Percentiles rank a stretch among this genome's conserved stretches.
Conservation (phyloP, 108 stramenopile species). For the Skeletonema marinoi region DNA sequence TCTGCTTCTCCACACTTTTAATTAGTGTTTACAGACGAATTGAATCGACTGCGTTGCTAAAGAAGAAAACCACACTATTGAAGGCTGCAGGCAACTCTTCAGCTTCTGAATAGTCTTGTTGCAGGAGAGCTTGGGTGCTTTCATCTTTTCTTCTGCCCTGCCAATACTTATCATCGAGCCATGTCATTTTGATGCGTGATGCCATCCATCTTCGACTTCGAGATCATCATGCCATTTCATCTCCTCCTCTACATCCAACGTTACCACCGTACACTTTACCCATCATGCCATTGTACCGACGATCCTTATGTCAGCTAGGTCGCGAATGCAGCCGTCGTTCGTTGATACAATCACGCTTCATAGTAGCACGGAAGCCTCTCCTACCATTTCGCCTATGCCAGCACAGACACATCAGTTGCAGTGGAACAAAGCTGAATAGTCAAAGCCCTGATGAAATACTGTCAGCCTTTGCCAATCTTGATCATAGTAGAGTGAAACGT, state of each 20-base stretch:
- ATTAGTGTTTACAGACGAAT: too few species aligned
- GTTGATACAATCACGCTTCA: background rate
- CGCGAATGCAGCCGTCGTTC: background rate
- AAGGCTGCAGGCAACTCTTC: too few species aligned
- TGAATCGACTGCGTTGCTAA: too few species aligned
- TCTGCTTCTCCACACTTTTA: too few species aligned
- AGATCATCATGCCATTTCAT: too few species aligned
- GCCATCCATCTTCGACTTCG: too few species aligned
- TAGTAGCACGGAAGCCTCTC: background rate
- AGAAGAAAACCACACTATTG: too few species aligned
- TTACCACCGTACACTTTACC: background rate
- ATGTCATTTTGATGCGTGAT: too few species aligned
- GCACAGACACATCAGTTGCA: background rate
- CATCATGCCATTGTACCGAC: background rate
- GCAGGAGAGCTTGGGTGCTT: too few species aligned
- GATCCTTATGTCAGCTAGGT: background rate
- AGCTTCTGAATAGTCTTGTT: too few species aligned
- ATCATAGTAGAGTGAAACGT: conserved; percentile 71
- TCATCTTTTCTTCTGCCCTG: too few species aligned
- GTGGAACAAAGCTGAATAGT: background rate
- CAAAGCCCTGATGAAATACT: conserved; percentile 54
- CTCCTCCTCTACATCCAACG: background rate
- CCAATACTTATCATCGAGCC: too few species aligned
- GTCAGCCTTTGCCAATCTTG: conserved; percentile 78
- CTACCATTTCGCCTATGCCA: background rate